A percentile compares a stretch with the other conserved stretches of the same genome.
Conservation (phyloP, 768 basidiomycete species). For the Lactarius akahatsu region DNA sequence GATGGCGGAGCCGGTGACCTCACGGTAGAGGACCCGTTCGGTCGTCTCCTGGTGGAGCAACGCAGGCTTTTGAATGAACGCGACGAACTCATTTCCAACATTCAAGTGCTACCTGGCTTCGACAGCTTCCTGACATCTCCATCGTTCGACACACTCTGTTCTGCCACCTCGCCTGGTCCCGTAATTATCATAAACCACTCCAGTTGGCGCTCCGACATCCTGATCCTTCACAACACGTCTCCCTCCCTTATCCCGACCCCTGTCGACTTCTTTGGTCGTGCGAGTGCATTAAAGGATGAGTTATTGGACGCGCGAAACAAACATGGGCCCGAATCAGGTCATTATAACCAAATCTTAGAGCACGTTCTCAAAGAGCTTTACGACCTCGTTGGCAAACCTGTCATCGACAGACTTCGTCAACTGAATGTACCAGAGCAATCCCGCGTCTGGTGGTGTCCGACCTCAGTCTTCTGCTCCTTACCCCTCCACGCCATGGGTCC, state of each 20-base stretch:
- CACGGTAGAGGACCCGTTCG: not conserved
- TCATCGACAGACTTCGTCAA: not conserved
- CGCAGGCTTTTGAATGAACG: not conserved
- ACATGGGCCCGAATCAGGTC: not conserved
- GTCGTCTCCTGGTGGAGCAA: not conserved
- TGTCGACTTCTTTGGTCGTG: not conserved
- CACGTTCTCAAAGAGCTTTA: not conserved
- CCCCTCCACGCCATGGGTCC: slow-evolving; percentile 1
- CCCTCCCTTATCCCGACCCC: not conserved
- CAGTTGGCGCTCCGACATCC: not conserved
- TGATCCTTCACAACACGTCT: not conserved
- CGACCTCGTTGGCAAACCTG: not conserved
- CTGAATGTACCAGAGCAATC: not conserved
- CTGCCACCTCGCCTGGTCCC: not conserved
- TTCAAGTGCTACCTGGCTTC: not conserved
- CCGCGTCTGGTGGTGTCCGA: not conserved
- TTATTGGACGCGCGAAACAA: not conserved
- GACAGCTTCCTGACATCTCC: not conserved
- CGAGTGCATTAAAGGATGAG: not conserved
- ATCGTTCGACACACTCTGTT: not conserved
- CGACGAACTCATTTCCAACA: not conserved
- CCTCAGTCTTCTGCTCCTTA: not conserved
- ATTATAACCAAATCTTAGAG: not conserved
- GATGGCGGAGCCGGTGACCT: not conserved
- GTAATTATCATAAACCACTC: not conserved